Conservation (phyloP, 2,329 filamentous ascomycete genomes). For the Alternaria solani region DNA sequence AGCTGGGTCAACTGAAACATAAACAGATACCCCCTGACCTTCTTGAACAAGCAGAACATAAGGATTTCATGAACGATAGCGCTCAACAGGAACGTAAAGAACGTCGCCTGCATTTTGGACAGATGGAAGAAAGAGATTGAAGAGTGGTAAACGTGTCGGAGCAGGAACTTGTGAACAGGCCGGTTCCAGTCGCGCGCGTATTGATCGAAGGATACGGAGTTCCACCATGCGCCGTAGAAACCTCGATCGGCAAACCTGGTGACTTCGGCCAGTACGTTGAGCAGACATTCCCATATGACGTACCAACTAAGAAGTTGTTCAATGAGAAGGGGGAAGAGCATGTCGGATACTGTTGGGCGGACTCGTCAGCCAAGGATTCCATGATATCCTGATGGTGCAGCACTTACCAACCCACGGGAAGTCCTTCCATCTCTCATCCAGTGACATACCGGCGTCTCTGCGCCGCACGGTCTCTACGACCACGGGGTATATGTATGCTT, state of each 20-base stretch:
- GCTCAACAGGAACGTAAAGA: slow-evolving; percentile 77
- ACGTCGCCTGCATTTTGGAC: slow-evolving; percentile 73
- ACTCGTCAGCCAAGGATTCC: background rate
- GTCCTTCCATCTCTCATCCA: slow-evolving; percentile 67
- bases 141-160: slow-evolving; percentile 81
- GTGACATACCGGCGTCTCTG: slow-evolving; percentile 70
- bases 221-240: slow-evolving; percentile 67
- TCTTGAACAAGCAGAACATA: slow-evolving; percentile 83
- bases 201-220: slow-evolving; percentile 71
- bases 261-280: slow-evolving; percentile 79
- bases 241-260: slow-evolving; percentile 79
- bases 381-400: background rate
- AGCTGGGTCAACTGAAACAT: slow-evolving; percentile 78
- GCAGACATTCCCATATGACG: slow-evolving; percentile 73
- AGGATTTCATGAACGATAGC: slow-evolving; percentile 77
- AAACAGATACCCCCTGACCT: slow-evolving; percentile 76
- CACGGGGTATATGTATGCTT: slow-evolving; percentile 79
- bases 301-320: slow-evolving; percentile 82
- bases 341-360: slow-evolving; percentile 62
- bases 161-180: slow-evolving; percentile 80
- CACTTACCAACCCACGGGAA: slow-evolving; percentile 71
- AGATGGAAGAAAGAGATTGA: slow-evolving; percentile 77
- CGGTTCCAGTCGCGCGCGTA: slow-evolving; percentile 83
- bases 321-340: slow-evolving; percentile 80
- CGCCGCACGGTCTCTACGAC: slow-evolving; percentile 72